A percentile compares a stretch with the other conserved stretches of the same genome.
These are phyloP conservation scores for Arabidopsis arenosa DNA, from an alignment of 345 rosid genomes.

Conservation along the genomic window DNA sequence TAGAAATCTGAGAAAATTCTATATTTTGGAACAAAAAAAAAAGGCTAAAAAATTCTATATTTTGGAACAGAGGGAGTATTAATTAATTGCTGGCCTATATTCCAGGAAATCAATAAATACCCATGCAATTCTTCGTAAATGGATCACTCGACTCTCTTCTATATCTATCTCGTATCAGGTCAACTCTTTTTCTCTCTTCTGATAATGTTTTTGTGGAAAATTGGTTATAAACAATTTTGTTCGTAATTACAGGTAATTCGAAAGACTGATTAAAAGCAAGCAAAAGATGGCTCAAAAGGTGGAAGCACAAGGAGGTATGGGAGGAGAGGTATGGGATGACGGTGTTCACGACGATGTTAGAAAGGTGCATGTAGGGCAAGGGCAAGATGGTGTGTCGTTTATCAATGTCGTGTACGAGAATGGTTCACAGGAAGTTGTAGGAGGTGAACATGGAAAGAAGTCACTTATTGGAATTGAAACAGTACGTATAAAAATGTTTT, in stretches of 20 bases:
- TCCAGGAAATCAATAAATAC: conserved; percentile 21
- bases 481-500: conserved; percentile 10
- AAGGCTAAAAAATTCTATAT: too few species aligned
- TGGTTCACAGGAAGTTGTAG: conserved; percentile 13
- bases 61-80: too few species aligned
- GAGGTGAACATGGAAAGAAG: conserved; percentile 37
- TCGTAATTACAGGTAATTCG: conserved; percentile 2
- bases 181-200: conserved; percentile 8
- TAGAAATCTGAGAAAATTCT: too few species aligned
- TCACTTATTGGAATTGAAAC: conserved; percentile 29
- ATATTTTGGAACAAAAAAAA: too few species aligned
- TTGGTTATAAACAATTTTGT: not conserved
- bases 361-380: conserved; percentile 34
- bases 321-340: conserved; percentile 38
- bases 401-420: conserved; percentile 33
- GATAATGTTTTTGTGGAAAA: not conserved
- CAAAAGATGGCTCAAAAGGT: conserved; percentile 36
- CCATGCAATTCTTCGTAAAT: conserved; percentile 13
- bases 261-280: conserved; percentile 5
- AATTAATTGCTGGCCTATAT: not conserved
- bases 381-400: conserved; percentile 31
- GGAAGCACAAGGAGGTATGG: conserved; percentile 25
- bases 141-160: not conserved
- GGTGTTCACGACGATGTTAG: conserved; percentile 37
- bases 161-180: conserved; percentile 19